Base-by-base conservation (phyloP, 2,329 filamentous ascomycete genomes). In the Epichloe sp. region DNA sequence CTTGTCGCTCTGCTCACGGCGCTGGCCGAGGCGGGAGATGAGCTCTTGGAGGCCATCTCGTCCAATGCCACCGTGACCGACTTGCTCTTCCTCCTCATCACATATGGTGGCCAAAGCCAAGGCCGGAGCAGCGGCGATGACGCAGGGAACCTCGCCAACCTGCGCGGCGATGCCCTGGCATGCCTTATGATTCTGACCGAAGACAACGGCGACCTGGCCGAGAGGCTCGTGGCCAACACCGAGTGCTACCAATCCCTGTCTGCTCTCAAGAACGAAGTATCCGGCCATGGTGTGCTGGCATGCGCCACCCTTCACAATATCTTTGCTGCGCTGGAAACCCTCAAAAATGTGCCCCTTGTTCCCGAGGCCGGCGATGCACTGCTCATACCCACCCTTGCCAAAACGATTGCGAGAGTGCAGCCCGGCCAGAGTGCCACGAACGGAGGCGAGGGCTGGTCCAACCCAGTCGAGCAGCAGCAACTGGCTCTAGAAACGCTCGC, bases 281-380 rank as follows among this genome's bases (percentile, higher is more conserved):
- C 68, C 34, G 65, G 73, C 17, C 72, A 72, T 52, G 75, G 74
- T 1, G 72, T 82, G 36, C 65, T 82, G 8, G 73, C 79, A 7
- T 83, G 79, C 48, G 77, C 77, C 14, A 70, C 82, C 21, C 69
- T 85, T 12, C 81, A 85, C 62, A 83, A 83, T 55, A 64, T 84
- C 37, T 83, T 80, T 60, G 64, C 73, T 6, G 67, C 71, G 3
- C 69, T 68, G 0, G 53, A 61, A 3, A 56, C 53, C 2, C 52
- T 55, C 10, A 42, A 55, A 4, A 55, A 62, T n/a, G 59, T 58
- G 2, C 47, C 56, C 1, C 51, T 58, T 1, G 51, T 58, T 2
- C 57, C 60, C 41, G 61, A 66, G 3, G 54, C 60, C 8, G 64
- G 68, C 47, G 65, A 69, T 49, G 63, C 67, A 0, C 49, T 60